Conservation (phyloP, 768 basidiomycete genomes). For the Hygrocybe punicea region DNA sequence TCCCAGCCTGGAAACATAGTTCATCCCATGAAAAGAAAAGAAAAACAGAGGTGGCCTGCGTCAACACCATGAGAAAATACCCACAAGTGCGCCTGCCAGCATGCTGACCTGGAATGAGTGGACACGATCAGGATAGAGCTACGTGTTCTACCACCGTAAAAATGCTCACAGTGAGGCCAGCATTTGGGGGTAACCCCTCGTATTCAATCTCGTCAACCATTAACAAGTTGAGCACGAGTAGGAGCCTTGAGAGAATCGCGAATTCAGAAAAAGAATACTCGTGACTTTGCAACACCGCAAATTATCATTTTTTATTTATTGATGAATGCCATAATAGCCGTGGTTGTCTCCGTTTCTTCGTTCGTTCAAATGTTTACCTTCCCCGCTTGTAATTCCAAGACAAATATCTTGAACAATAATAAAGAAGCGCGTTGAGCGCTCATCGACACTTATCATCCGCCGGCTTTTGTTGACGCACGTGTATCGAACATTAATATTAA, state of each 20-base stretch:
- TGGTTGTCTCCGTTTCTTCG: too few species aligned
- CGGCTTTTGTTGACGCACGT: too few species aligned
- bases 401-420: too few species aligned
- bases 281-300: not conserved
- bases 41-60: too few species aligned
- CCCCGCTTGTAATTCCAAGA: too few species aligned
- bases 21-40: slow-evolving; percentile 7
- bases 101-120: slow-evolving; percentile 77
- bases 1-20: slow-evolving; percentile 72
- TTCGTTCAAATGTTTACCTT: too few species aligned
- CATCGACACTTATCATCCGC: too few species aligned
- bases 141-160: slow-evolving; percentile 5
- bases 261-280: not conserved
- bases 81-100: slow-evolving; percentile 92
- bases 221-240: not conserved
- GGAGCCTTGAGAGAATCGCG: not conserved
- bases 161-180: slow-evolving; percentile 64
- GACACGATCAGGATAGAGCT: not conserved
- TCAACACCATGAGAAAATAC: slow-evolving; percentile 29
- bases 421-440: too few species aligned
- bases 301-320: not conserved
- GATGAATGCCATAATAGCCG: too few species aligned
- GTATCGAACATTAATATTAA: too few species aligned
- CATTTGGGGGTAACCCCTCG: slow-evolving; percentile 61
- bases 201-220: slow-evolving; percentile 50